A percentile compares a stretch with the other conserved stretches of the same genome.
phyloP scores from a whole-genome alignment of 192 early-diverging fungal species.

The Phlyctochytrium planicorne region DNA sequence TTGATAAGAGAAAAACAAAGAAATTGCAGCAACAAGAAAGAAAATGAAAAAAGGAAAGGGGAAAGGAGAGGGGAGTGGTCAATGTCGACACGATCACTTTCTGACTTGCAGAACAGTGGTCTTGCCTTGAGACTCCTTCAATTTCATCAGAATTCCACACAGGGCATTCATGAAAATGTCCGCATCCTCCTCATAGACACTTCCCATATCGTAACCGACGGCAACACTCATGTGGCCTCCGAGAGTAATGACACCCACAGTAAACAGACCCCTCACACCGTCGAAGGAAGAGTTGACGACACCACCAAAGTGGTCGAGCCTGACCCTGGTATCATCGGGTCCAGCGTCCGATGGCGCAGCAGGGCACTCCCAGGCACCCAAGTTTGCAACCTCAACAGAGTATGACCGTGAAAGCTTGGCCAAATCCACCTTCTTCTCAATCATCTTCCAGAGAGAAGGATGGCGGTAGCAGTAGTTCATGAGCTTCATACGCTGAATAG shows the following conservation, averaged over 20 bases:
- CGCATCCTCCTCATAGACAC: constrained; percentile 39
- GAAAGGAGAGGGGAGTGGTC: too few relatives aligned
- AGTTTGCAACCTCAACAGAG: constrained; percentile 48
- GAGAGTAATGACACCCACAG: constrained; percentile 46
- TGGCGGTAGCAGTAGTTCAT: constrained; percentile 45
- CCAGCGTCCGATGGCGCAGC: constrained; percentile 27
- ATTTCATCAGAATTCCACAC: constrained; percentile 16
- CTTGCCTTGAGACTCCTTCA: constrained; percentile 11
- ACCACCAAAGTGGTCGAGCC: constrained; percentile 39
- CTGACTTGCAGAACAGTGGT: constrained; percentile 10
- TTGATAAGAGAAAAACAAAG: too few relatives aligned
- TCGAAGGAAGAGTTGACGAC: constrained; percentile 43
- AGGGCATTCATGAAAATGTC: constrained; percentile 38
- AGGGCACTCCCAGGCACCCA: constrained; percentile 52
- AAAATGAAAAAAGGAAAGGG: too few relatives aligned
- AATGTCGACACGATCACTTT: too few relatives aligned
- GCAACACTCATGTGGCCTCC: constrained; percentile 40
- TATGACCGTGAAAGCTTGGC: constrained; percentile 30
- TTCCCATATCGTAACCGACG: constrained; percentile 28
- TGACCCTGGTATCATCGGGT: constrained; percentile 10
- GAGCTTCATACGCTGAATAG: constrained; percentile 41
- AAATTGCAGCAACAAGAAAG: too few relatives aligned
- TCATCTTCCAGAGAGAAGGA: constrained; percentile 35
- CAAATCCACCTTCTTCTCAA: constrained; percentile 39
- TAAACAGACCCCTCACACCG: constrained; percentile 47